Conservation (phyloP, 768 basidiomycete species). For the Suillus sp. region DNA sequence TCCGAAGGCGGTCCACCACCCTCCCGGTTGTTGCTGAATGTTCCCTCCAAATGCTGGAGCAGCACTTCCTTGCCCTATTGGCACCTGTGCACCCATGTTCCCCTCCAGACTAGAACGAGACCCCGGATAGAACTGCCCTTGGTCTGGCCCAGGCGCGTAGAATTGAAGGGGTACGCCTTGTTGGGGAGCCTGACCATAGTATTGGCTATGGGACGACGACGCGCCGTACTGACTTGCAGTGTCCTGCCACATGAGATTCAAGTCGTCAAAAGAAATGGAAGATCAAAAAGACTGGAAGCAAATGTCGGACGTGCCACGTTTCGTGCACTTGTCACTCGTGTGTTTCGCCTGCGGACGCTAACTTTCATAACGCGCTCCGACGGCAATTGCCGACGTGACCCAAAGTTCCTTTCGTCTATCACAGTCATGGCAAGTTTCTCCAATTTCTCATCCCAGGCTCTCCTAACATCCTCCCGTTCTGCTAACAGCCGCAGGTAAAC, state of each 20-base stretch:
- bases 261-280: not conserved
- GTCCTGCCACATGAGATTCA: conserved; percentile 73
- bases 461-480: conserved; percentile 18
- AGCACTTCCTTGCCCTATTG: conserved; percentile 48
- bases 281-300: not conserved
- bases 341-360: not conserved
- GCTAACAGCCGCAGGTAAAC: conserved; percentile 65
- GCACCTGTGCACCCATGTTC: conserved; percentile 56
- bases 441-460: not conserved
- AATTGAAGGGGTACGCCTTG: conserved; percentile 72
- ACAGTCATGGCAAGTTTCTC: conserved; percentile 32
- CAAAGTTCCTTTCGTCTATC: conserved; percentile 7
- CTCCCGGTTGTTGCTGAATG: conserved; percentile 64
- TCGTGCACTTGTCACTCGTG: conserved; percentile 18
- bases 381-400: conserved; percentile 31
- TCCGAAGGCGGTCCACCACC: conserved; percentile 97
- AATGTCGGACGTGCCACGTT: conserved; percentile 7
- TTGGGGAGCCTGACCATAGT: conserved; percentile 50
- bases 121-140: conserved; percentile 63
- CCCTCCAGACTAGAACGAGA: conserved; percentile 81
- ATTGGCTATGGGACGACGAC: conserved; percentile 55
- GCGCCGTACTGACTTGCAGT: conserved; percentile 56
- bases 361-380: not conserved
- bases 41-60: conserved; percentile 64
- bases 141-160: conserved; percentile 65